Percentiles rank a stretch among this genome's conserved stretches.
phyloP scores from a whole-genome alignment of 2,329 filamentous ascomycete species.

The Meredithiella fracta region DNA sequence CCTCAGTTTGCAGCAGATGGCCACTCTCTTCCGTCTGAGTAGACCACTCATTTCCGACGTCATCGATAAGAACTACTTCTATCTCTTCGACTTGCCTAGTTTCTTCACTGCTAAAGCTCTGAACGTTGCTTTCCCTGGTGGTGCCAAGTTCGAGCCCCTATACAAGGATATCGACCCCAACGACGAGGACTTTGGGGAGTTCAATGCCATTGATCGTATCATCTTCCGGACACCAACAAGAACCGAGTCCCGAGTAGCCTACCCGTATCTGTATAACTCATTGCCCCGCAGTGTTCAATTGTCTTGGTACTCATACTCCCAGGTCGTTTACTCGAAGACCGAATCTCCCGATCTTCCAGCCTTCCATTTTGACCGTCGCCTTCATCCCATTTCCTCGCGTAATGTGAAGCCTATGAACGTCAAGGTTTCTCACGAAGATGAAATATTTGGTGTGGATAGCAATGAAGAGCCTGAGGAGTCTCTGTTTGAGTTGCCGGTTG shows the following conservation, averaged over 20 bases:
- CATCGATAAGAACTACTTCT: slow-evolving; percentile 92
- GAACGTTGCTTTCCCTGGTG: slow-evolving; percentile 94
- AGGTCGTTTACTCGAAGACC: slow-evolving; percentile 75
- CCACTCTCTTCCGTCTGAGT: slow-evolving; percentile 80
- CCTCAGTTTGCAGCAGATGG: slow-evolving; percentile 84
- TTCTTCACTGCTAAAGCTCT: slow-evolving; percentile 93
- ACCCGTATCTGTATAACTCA: slow-evolving; percentile 91
- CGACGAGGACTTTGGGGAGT: slow-evolving; percentile 97
- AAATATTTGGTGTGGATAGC: slow-evolving; percentile 70
- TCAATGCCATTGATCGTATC: slow-evolving; percentile 97
- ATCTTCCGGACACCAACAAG: slow-evolving; percentile 92
- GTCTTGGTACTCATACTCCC: slow-evolving; percentile 85
- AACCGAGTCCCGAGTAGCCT: slow-evolving; percentile 89
- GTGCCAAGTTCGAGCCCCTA: slow-evolving; percentile 85
- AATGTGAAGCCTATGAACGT: slow-evolving; percentile 89
- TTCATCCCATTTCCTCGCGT: slow-evolving; percentile 92
- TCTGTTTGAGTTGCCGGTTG: slow-evolving; percentile 65
- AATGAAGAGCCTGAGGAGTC: slow-evolving; percentile 62
- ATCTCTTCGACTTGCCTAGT: slow-evolving; percentile 89
- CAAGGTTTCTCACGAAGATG: slow-evolving; percentile 81
- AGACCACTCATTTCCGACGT: slow-evolving; percentile 80
- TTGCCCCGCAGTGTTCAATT: slow-evolving; percentile 85
- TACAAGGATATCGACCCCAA: slow-evolving; percentile 99
- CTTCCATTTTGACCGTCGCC: slow-evolving; percentile 94
- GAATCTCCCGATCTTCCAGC: slow-evolving; percentile 82